Conservation (phyloP, 1,284 basidiomycete genomes). For the Cryptococcus jaspeensis region DNA sequence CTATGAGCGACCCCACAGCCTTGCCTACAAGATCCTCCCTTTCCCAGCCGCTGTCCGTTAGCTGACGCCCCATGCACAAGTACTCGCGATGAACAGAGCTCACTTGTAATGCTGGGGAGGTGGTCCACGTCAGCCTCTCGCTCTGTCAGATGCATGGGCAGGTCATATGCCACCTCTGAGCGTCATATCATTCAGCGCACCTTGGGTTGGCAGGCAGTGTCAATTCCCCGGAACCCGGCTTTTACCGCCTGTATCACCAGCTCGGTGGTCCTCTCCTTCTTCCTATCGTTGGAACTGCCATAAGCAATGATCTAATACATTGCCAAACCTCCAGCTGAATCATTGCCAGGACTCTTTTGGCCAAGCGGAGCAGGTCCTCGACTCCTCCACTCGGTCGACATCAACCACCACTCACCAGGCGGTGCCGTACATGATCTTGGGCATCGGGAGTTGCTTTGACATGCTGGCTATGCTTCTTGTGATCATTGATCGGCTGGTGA, state of each 20-base stretch:
- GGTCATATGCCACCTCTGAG: too few relatives aligned
- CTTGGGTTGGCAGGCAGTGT: slow-evolving; percentile 73
- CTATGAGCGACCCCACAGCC: slow-evolving; percentile 60
- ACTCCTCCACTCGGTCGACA: slow-evolving; percentile 30
- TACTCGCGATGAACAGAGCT: neutral
- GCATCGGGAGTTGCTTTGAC: slow-evolving; percentile 28
- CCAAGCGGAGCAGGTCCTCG: too few relatives aligned
- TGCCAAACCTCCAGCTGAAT: too few relatives aligned
- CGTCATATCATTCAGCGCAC: too few relatives aligned
- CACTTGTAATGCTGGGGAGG: slow-evolving; percentile 71
- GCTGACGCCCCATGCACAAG: neutral
- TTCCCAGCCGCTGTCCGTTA: neutral
- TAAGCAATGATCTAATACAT: too few relatives aligned
- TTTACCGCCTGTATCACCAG: slow-evolving; percentile 69
- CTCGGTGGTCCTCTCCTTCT: slow-evolving; percentile 65
- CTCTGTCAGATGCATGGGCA: neutral
- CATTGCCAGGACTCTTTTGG: too few relatives aligned
- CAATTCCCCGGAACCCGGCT: slow-evolving; percentile 72
- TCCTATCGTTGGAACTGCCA: slow-evolving; percentile 56
- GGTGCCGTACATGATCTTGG: slow-evolving; percentile 66
- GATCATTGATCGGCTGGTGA: neutral
- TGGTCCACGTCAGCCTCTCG: slow-evolving; percentile 35
- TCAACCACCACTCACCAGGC: slow-evolving; percentile 56
- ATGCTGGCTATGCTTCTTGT: slow-evolving; percentile 1
- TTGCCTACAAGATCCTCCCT: slow-evolving; percentile 77